Conservation (phyloP, 768 basidiomycete species). For the Cystobasidiopsis lactophilus region DNA sequence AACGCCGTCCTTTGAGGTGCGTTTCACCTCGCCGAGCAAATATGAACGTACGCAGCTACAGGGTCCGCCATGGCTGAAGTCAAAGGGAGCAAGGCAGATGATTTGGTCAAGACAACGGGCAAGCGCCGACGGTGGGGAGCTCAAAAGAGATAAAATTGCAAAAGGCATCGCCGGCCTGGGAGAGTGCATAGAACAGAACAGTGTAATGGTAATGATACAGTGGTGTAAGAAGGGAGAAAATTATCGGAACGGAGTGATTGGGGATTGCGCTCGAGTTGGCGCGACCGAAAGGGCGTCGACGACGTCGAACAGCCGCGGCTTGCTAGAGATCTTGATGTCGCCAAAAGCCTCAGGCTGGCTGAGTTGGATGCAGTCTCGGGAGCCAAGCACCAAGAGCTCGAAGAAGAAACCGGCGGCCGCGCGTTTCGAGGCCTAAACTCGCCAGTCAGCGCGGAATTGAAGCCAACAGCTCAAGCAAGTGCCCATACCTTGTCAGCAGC, state of each 20-base stretch:
- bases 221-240: no score
- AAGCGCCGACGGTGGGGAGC: no score
- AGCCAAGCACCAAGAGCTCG: slow-evolving; percentile 79
- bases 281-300: slow-evolving; percentile 4
- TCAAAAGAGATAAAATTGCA: no score
- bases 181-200: no score
- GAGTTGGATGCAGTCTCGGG: slow-evolving; percentile 70
- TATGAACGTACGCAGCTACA: not conserved
- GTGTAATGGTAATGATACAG: no score
- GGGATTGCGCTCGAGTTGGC: no score
- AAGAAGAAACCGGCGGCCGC: slow-evolving; percentile 96
- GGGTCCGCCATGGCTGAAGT: not conserved
- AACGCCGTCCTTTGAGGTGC: not conserved
- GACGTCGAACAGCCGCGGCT: slow-evolving; percentile 60
- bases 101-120: no score
- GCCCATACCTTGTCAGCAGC: slow-evolving; percentile 48
- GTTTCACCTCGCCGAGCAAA: not conserved
- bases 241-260: no score
- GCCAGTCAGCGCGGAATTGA: not conserved
- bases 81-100: no score
- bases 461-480: no score
- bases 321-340: slow-evolving; percentile 63
- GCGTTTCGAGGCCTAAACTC: slow-evolving; percentile 51
- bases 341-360: slow-evolving; percentile 52
- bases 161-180: no score